Evolutionary conservation across 2,329 filamentous ascomycete genomes (phyloP).

Genomic region (Ceratocystis alfenasii): DNA sequence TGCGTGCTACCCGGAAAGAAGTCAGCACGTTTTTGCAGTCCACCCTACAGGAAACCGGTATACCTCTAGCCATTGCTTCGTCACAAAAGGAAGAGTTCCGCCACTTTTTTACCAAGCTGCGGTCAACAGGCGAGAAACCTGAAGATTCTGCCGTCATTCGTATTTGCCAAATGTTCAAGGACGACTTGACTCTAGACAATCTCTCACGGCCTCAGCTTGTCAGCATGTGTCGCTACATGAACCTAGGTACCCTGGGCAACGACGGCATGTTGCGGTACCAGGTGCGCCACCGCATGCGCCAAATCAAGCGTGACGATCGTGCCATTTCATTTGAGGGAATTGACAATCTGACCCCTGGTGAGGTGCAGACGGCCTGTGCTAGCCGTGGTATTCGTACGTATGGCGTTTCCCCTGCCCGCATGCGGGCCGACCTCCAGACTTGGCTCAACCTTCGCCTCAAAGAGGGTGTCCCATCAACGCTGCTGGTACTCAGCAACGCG

Average conservation of each 20-base stretch:
- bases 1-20: conserved; percentile 81
- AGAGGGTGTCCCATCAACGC: conserved; percentile 89
- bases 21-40: conserved; percentile 81
- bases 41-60: conserved; percentile 83
- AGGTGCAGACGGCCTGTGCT: conserved; percentile 84
- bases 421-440: conserved; percentile 80
- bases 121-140: conserved; percentile 80
- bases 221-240: conserved; percentile 97
- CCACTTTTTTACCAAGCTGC: conserved; percentile 93
- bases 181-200: conserved; percentile 94
- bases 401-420: conserved; percentile 74
- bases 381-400: conserved; percentile 87
- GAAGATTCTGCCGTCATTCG: conserved; percentile 89
- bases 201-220: conserved; percentile 89
- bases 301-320: conserved; percentile 96
- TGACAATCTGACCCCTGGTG: conserved; percentile 80
- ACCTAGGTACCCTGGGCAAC: conserved; percentile 90
- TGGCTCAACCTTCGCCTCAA: conserved; percentile 91
- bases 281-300: conserved; percentile 92
- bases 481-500: conserved; percentile 90
- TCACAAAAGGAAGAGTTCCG: conserved; percentile 88
- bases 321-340: conserved; percentile 91
- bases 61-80: conserved; percentile 72
- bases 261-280: conserved; percentile 97
- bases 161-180: conserved; percentile 97